phyloP scores from a whole-genome alignment of 306 rosid genomes.

The Castanea crenata region DNA sequence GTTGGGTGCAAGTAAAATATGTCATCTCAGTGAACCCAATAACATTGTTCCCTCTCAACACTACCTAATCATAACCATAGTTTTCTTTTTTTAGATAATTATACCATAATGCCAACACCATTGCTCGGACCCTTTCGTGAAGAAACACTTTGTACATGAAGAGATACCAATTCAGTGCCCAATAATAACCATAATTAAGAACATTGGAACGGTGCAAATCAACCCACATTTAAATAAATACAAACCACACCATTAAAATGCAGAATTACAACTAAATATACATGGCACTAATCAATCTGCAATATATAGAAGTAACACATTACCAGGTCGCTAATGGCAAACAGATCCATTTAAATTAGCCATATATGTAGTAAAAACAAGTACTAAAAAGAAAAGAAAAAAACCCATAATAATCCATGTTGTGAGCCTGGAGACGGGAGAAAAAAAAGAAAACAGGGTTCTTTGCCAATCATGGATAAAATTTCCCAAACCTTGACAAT shows the following conservation, averaged over 20 bases:
- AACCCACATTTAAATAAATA: neutral
- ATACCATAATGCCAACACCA: too few species aligned
- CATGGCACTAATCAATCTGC: neutral
- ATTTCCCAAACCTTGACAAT: conserved; percentile 17
- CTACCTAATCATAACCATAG: neutral
- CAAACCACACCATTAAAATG: neutral
- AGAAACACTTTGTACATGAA: too few species aligned
- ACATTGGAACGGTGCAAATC: neutral
- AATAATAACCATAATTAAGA: neutral
- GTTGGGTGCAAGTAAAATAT: too few species aligned
- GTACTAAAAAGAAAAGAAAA: neutral
- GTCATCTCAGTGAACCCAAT: too few species aligned
- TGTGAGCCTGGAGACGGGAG: conserved; percentile 23
- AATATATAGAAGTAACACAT: conserved; percentile 22
- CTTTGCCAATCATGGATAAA: conserved; percentile 32
- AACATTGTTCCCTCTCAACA: too few species aligned
- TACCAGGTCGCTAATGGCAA: conserved; percentile 27
- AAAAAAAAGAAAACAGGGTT: conserved; percentile 35
- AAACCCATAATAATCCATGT: conserved; percentile 25
- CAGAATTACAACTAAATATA: neutral
- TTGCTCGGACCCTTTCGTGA: too few species aligned
- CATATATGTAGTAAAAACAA: conserved; percentile 28
- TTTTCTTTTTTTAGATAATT: too few species aligned
- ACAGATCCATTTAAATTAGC: conserved; percentile 1
- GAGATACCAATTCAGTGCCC: too few species aligned